Percentiles rank a stretch among this genome's conserved stretches.
These are phyloP conservation scores for Magnusiomyces clavatus DNA, from an alignment of 1,139 yeast species.

Conservation along the genomic window DNA sequence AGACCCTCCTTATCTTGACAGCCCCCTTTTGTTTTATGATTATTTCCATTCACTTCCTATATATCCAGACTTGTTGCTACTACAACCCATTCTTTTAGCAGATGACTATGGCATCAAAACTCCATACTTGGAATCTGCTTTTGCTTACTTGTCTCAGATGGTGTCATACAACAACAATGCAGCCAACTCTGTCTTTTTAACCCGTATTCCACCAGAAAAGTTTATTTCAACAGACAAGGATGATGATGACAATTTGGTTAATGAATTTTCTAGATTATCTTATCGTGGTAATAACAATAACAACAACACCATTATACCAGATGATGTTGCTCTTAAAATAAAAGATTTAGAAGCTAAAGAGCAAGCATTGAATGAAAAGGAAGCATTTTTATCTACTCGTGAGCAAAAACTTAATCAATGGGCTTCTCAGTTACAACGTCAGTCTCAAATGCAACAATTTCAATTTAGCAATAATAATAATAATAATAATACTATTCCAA, in stretches of 20 bases:
- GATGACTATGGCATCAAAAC: slow-evolving; percentile 81
- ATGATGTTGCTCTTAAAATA: not conserved
- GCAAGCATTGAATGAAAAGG: slow-evolving; percentile 10
- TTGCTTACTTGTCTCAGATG: slow-evolving; percentile 38
- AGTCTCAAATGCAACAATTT: slow-evolving; percentile 3
- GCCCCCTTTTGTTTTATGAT: slow-evolving; percentile 54
- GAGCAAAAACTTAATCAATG: slow-evolving; percentile 11
- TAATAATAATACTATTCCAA: not conserved
- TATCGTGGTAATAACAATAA: not conserved
- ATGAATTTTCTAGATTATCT: not conserved
- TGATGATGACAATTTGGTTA: not conserved
- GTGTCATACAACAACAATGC: slow-evolving; percentile 7
- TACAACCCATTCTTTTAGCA: slow-evolving; percentile 80
- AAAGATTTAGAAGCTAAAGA: slow-evolving; percentile 6
- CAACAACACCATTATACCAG: not conserved
- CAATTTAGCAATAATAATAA: slow-evolving; percentile 2
- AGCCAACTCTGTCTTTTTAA: slow-evolving; percentile 6
- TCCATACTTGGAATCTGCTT: slow-evolving; percentile 81
- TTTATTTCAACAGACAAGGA: no score
- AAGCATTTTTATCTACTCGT: slow-evolving; percentile 1
- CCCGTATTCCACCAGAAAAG: not conserved
- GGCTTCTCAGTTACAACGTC: slow-evolving; percentile 5
- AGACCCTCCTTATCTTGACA: slow-evolving; percentile 30
- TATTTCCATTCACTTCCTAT: slow-evolving; percentile 48
- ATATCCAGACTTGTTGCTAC: slow-evolving; percentile 62